Evolutionary conservation across 2,329 filamentous ascomycete species (phyloP), one percentile per base, ranked within the genome.

Genomic region (Sclerotinia subarctica): DNA sequence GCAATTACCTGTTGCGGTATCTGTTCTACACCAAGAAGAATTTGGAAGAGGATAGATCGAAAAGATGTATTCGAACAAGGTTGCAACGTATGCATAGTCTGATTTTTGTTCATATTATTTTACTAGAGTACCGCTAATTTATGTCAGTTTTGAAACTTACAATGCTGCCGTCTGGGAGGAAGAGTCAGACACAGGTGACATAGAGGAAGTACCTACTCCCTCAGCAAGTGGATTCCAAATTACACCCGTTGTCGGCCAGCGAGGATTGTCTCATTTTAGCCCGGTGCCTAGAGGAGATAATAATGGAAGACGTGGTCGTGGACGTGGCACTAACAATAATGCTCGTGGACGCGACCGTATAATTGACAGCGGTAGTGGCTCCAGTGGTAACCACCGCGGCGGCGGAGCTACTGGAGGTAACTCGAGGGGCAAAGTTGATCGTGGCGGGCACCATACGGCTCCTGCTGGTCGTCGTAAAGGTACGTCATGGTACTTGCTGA

Each of bases 161-260:
- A 51, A 26, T 21, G 64, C 64, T 6, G 64, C 64, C 15, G 35
- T 17, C 2, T 66, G 64, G 64, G 26, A 57, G 26, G 21, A 42
- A 5, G 64, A 58, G 10, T 58, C 52, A 5, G 63, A 62, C 21
- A 47, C 35, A 1, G 58, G 42, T 10, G 47, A 42, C 21, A 10
- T 7, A n/a, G 51, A 24, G 17, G 38, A 49, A 29, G 53, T 17
- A 32, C 32, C 52, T 29, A 46, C 52, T 29, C 35, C 44, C 5
- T 46, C 53, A 17, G 53, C 52, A 47, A 47, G 35, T 11, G 26
- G 5, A 38, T 13, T 26, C 21, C 29, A 17, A 19, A 21, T 26
- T 8, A 56, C n/a, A 49, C 5, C 42, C 17, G 21, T 52, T 58
- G 29, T 10, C 17, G 17, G 21, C 3, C 42, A 19, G 32, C 52